Percentiles rank a stretch among this genome's conserved stretches.
These are phyloP conservation scores for Theileria orientalis DNA, from an alignment of 169 alveolate species.

Conservation along the genomic window DNA sequence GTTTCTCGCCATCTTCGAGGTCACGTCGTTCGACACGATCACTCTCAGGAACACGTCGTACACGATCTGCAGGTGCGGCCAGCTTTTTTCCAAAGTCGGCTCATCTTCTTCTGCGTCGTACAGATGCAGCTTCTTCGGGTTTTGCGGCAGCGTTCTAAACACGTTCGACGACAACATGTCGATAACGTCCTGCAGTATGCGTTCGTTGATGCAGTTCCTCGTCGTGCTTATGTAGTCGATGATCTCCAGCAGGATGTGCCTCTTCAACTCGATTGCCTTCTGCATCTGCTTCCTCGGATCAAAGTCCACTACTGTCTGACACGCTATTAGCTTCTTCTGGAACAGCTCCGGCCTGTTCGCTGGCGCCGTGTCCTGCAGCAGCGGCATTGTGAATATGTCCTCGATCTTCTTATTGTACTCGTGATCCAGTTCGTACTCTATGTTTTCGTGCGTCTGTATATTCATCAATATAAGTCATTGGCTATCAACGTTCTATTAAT, in stretches of 20 bases:
- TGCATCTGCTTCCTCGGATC: conserved; percentile 42
- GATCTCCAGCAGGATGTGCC: conserved; percentile 83
- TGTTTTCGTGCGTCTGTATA: background rate
- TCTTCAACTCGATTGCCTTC: conserved; percentile 79
- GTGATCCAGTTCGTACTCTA: background rate
- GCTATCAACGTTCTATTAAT: no score
- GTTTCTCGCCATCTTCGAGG: conserved; percentile 82
- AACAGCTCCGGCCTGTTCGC: conserved; percentile 73
- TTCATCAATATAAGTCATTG: background rate
- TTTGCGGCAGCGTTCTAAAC: conserved; percentile 66
- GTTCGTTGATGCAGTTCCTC: conserved; percentile 77
- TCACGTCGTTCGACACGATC: conserved; percentile 82
- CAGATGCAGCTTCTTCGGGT: conserved; percentile 13
- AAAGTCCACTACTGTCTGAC: conserved; percentile 79
- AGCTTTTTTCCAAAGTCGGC: conserved; percentile 79
- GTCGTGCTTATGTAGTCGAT: conserved; percentile 79
- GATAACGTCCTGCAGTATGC: conserved; percentile 78
- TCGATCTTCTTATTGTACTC: conserved; percentile 43
- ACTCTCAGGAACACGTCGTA: conserved; percentile 86
- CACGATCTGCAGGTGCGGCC: conserved; percentile 83
- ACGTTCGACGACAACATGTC: conserved; percentile 79
- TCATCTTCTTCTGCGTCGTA: conserved; percentile 84
- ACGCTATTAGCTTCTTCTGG: conserved; percentile 81
- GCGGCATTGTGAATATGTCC: conserved; percentile 69
- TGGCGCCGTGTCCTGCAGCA: conserved; percentile 73